A percentile compares a stretch with the other conserved stretches of the same genome.
These are phyloP conservation scores for Solanum tarapatanum DNA, from an alignment of 257 asterid species.

Conservation along the genomic window DNA sequence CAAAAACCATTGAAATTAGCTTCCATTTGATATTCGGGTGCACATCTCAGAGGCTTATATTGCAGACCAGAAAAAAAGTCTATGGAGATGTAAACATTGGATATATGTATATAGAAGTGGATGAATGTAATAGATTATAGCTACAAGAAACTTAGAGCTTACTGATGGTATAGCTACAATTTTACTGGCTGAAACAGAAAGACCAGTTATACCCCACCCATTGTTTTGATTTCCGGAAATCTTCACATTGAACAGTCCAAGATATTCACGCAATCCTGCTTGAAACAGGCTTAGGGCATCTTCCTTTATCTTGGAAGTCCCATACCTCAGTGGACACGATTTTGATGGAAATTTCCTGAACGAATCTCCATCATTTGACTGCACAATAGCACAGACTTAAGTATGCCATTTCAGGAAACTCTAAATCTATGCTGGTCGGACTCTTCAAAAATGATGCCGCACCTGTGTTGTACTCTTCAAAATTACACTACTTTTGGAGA, in stretches of 20 bases:
- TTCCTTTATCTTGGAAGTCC: conserved; percentile 75
- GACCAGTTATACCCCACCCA: conserved; percentile 86
- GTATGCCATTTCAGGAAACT: background rate
- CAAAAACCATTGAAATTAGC: background rate
- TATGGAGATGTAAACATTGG: background rate
- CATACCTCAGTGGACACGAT: conserved; percentile 82
- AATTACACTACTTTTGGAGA: background rate
- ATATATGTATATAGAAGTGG: background rate
- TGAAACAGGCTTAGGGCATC: conserved; percentile 74
- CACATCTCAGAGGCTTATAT: background rate
- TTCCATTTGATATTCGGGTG: background rate
- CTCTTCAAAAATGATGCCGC: background rate
- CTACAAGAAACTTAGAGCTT: background rate
- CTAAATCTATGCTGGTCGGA: background rate
- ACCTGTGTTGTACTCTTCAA: background rate
- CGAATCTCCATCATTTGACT: conserved; percentile 61
- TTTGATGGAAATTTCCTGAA: conserved; percentile 75
- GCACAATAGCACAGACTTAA: conserved; percentile 7
- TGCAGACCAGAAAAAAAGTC: background rate
- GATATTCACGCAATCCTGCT: conserved; percentile 73
- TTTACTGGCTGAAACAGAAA: conserved; percentile 85
- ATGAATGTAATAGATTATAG: background rate
- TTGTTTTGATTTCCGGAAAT: conserved; percentile 29
- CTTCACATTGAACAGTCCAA: conserved; percentile 34
- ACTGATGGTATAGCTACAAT: conserved; percentile 45